A percentile compares a stretch with the other conserved stretches of the same genome.
Conservation (phyloP, 345 rosid genomes). For the Aquilaria sinensis region DNA sequence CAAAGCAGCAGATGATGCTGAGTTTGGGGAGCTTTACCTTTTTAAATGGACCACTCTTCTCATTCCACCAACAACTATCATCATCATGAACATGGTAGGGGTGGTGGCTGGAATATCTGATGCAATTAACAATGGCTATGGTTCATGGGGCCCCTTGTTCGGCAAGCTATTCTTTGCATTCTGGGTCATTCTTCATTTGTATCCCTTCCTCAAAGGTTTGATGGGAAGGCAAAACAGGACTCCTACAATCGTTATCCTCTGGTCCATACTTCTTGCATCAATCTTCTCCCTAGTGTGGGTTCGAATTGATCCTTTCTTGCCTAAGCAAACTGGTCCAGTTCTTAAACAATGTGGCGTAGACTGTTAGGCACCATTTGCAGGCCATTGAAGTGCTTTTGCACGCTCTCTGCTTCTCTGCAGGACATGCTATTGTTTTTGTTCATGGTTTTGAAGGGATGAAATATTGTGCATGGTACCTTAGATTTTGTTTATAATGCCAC, state of each 20-base stretch:
- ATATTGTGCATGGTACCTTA: constrained; percentile 3
- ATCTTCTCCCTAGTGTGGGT: constrained; percentile 95
- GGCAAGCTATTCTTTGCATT: constrained; percentile 90
- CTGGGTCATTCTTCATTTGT: constrained; percentile 95
- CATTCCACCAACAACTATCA: constrained; percentile 92
- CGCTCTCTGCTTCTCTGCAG: background rate
- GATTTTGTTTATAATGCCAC: constrained; percentile 3
- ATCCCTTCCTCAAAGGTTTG: constrained; percentile 93
- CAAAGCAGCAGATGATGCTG: constrained; percentile 65
- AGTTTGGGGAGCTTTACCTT: constrained; percentile 90
- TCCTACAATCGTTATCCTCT: constrained; percentile 86
- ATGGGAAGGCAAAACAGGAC: constrained; percentile 94
- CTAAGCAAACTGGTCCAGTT: constrained; percentile 82
- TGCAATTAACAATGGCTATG: constrained; percentile 83
- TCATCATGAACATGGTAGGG: constrained; percentile 88
- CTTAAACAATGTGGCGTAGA: constrained; percentile 95
- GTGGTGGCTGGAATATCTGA: constrained; percentile 88
- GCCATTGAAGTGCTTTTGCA: background rate
- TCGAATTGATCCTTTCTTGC: constrained; percentile 91
- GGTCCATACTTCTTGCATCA: constrained; percentile 86
- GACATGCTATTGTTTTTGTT: constrained; percentile 4
- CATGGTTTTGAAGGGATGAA: constrained; percentile 5
- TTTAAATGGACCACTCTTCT: constrained; percentile 98
- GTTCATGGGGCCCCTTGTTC: constrained; percentile 88
- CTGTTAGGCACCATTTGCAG: constrained; percentile 33